Conservation (phyloP, 2,329 filamentous ascomycete species). For the Aureobasidium sp. region DNA sequence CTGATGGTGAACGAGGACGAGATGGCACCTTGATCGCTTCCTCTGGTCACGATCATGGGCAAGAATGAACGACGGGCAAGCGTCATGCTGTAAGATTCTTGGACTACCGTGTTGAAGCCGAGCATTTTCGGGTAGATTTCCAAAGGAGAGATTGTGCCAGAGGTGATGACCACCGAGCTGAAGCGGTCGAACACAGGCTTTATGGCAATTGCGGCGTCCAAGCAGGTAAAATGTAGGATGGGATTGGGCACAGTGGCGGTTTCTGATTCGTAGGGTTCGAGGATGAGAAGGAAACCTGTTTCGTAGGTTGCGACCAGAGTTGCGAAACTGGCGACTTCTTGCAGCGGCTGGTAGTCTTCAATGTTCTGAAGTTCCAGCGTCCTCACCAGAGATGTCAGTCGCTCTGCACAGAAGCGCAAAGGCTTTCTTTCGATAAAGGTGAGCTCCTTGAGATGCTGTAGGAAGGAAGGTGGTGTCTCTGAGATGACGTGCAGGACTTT, state of each 20-base stretch:
- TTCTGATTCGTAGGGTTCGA: constrained; percentile 96
- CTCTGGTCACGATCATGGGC: constrained; percentile 94
- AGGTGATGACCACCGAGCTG: constrained; percentile 96
- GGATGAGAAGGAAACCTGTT: constrained; percentile 87
- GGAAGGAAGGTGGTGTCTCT: constrained; percentile 89
- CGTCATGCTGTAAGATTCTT: constrained; percentile 97
- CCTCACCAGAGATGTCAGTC: constrained; percentile 85
- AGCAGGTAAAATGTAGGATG: constrained; percentile 91
- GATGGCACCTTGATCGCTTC: constrained; percentile 87
- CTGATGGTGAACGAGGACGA: constrained; percentile 92
- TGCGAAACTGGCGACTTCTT: constrained; percentile 96
- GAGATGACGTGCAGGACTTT: constrained; percentile 96
- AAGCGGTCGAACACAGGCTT: constrained; percentile 97
- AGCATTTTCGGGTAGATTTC: constrained; percentile 99
- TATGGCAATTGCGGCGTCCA: constrained; percentile 96
- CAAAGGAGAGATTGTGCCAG: constrained; percentile 89
- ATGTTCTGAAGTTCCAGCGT: constrained; percentile 96
- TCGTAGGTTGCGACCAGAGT: constrained; percentile 95
- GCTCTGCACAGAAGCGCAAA: constrained; percentile 86
- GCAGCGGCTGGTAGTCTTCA: constrained; percentile 92
- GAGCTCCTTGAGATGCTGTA: constrained; percentile 85
- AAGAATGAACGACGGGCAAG: constrained; percentile 90
- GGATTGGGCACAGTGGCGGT: constrained; percentile 93
- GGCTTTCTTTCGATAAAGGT: constrained; percentile 98
- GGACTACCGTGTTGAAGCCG: constrained; percentile 82